Percentiles rank a stretch among this genome's conserved stretches.
Evolutionary conservation across 139 green algal species (phyloP).

Genomic region (Pleodorina starrii): DNA sequence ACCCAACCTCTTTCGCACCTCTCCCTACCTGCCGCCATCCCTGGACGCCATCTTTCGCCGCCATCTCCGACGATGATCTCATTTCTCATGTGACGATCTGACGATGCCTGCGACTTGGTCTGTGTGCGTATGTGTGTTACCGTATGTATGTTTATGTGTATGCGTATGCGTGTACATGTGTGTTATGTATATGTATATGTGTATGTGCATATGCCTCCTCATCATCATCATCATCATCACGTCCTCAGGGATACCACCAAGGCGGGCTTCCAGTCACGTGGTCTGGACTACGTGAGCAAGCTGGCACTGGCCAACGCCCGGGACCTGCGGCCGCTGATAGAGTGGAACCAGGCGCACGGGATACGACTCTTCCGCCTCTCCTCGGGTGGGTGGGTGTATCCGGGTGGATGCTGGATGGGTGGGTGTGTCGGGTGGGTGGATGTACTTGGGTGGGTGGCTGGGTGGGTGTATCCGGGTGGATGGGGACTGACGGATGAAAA

Average conservation of each 20-base stretch:
- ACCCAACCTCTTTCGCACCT: too few relatives aligned
- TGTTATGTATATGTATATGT: neutral
- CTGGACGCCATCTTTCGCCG: too few relatives aligned
- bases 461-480: too few relatives aligned
- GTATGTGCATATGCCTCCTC: neutral
- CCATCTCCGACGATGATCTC: too few relatives aligned
- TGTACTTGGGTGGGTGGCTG: too few relatives aligned
- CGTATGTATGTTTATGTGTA: neutral
- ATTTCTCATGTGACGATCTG: too few relatives aligned
- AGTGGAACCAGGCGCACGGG: conserved; percentile 78
- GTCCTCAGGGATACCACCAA: conserved; percentile 44
- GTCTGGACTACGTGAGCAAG: conserved; percentile 64
- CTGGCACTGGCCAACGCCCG: conserved; percentile 72
- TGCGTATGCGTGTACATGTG: neutral
- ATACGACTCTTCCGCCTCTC: conserved; percentile 77
- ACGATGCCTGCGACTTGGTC: too few relatives aligned
- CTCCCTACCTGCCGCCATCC: too few relatives aligned
- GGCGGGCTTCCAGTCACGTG: conserved; percentile 58
- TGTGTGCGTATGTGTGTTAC: too few relatives aligned
- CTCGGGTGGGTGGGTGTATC: conserved; percentile 22
- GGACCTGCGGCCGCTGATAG: conserved; percentile 66
- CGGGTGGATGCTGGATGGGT: too few relatives aligned
- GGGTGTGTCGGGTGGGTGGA: too few relatives aligned
- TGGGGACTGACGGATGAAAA: too few relatives aligned
- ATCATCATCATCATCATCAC: neutral